Evolutionary conservation across 495 filamentous ascomycete genomes (phyloP).

Genomic region (Daldinia loculata): DNA sequence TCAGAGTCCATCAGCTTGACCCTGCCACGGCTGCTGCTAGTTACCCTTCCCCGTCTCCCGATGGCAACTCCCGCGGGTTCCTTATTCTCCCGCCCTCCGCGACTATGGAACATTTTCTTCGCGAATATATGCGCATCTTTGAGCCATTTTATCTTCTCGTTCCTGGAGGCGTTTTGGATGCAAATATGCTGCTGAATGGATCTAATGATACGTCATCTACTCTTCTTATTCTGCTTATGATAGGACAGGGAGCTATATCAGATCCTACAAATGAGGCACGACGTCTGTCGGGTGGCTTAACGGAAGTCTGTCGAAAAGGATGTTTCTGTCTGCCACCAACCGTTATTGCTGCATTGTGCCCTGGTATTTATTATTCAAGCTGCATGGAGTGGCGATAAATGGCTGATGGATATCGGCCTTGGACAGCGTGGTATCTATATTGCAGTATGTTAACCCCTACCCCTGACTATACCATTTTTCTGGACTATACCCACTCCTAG

Average conservation of each 20-base stretch:
- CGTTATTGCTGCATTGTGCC: slow-evolving; percentile 5
- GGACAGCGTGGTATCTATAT: slow-evolving; percentile 20
- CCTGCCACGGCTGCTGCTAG: slow-evolving; percentile 13
- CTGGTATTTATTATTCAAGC: slow-evolving; percentile 20
- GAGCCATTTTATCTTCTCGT: slow-evolving; percentile 20
- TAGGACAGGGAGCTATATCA: slow-evolving; percentile 16
- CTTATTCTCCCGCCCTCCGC: slow-evolving; percentile 18
- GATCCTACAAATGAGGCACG: slow-evolving; percentile 20
- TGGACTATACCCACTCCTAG: not conserved
- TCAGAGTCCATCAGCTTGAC: slow-evolving; percentile 18
- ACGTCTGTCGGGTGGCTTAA: slow-evolving; percentile 17
- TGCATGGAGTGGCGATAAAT: slow-evolving; percentile 22
- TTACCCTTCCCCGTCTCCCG: slow-evolving; percentile 7
- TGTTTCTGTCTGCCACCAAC: slow-evolving; percentile 20
- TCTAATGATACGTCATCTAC: slow-evolving; percentile 6
- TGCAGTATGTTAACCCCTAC: not conserved
- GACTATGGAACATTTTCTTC: slow-evolving; percentile 21
- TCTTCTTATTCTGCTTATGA: slow-evolving; percentile 21
- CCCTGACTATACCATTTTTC: not conserved
- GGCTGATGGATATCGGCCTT: slow-evolving; percentile 21
- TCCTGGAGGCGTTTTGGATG: slow-evolving; percentile 18
- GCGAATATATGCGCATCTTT: slow-evolving; percentile 25
- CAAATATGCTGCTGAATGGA: slow-evolving; percentile 6
- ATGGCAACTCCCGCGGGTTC: slow-evolving; percentile 14
- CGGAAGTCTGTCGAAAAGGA: slow-evolving; percentile 24